phyloP scores from a whole-genome alignment of 352 stramenopile genomes.

The Pythium diclinum region DNA sequence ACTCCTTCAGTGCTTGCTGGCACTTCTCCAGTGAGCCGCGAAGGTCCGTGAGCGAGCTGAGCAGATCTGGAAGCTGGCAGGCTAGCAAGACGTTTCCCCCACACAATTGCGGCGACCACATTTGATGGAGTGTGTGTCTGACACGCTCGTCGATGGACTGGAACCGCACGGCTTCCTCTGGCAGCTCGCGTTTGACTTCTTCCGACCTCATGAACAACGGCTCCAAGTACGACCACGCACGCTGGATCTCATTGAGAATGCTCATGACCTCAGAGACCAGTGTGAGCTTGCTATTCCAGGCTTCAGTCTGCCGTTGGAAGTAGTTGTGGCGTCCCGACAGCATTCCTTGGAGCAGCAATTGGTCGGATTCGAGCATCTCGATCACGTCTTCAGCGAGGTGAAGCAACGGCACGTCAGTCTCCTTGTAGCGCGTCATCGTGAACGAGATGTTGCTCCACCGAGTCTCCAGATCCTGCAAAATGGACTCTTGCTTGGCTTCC shows the following conservation, averaged over 20 bases:
- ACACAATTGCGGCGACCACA: conserved; percentile 64
- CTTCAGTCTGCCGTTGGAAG: conserved; percentile 56
- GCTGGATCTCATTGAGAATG: conserved; percentile 92
- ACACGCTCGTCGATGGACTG: conserved; percentile 82
- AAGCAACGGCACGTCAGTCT: conserved; percentile 80
- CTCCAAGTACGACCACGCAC: conserved; percentile 94
- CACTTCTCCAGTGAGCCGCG: conserved; percentile 85
- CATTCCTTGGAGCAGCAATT: conserved; percentile 94
- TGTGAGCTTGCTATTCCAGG: conserved; percentile 52
- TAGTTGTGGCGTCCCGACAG: conserved; percentile 68
- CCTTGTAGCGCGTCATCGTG: conserved; percentile 86
- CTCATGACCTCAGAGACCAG: conserved; percentile 84
- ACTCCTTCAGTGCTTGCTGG: conserved; percentile 93
- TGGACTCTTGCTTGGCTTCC: conserved; percentile 88
- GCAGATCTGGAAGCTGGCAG: conserved; percentile 82
- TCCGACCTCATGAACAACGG: conserved; percentile 94
- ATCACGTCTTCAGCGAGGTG: conserved; percentile 92
- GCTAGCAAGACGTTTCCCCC: conserved; percentile 69
- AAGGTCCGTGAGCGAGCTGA: conserved; percentile 73
- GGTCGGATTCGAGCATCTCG: conserved; percentile 94
- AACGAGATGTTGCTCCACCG: conserved; percentile 74
- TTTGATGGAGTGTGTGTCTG: conserved; percentile 60
- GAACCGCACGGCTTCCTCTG: conserved; percentile 89
- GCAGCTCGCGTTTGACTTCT: conserved; percentile 93
- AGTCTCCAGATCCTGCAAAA: conserved; percentile 75